These are phyloP conservation scores for Mucuna pruriens DNA, from an alignment of 306 rosid genomes.

Conservation along the genomic window DNA sequence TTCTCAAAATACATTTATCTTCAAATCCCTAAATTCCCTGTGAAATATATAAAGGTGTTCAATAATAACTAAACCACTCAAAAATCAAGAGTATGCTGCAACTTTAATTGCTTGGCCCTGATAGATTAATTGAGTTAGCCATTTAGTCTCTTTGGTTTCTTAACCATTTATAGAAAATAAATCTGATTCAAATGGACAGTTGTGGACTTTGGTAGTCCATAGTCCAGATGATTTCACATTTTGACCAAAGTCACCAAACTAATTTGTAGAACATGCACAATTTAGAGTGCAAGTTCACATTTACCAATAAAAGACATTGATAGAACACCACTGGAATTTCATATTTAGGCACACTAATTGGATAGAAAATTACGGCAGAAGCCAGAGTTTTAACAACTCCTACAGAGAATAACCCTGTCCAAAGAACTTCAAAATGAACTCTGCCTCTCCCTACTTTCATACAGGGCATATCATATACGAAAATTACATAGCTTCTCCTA, in stretches of 20 bases:
- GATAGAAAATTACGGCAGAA: neutral
- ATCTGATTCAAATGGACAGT: neutral
- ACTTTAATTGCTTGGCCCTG: neutral
- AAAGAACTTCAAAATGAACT: neutral
- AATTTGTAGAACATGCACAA: neutral
- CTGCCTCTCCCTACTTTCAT: neutral
- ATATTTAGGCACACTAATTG: neutral
- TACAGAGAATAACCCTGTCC: neutral
- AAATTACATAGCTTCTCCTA: neutral
- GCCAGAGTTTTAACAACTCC: neutral
- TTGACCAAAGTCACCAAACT: neutral
- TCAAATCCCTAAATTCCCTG: neutral
- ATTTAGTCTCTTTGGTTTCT: neutral
- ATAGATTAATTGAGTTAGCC: neutral
- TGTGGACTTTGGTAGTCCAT: neutral
- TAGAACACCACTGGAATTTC: neutral
- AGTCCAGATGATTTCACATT: neutral
- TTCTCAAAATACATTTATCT: neutral
- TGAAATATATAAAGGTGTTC: neutral
- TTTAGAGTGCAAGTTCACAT: neutral
- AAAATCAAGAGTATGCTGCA: neutral
- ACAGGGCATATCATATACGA: neutral
- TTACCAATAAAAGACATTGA: neutral
- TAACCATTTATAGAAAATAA: neutral
- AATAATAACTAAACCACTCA: neutral